Percentiles rank a stretch among this genome's conserved stretches.
Evolutionary conservation across 805 yeast species (phyloP).

Genomic region (Debaryomyces prosopidis): DNA sequence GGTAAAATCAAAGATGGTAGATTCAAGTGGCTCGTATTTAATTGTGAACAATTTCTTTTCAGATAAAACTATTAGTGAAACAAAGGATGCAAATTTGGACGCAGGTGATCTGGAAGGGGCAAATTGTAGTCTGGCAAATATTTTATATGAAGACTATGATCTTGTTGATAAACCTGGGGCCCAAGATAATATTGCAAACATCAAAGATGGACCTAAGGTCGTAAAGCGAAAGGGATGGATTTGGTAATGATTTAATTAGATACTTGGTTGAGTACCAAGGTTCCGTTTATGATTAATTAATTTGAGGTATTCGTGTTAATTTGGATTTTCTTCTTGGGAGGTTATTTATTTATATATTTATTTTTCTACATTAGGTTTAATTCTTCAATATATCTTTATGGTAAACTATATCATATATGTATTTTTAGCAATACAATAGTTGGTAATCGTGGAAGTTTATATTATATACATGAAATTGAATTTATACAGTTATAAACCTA

Average conservation of each 20-base stretch:
- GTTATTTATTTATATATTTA: background rate
- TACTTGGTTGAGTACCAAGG: background rate
- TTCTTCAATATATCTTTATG: background rate
- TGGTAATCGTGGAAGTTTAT: background rate
- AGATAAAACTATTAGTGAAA: background rate
- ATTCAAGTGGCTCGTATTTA: background rate
- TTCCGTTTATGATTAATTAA: background rate
- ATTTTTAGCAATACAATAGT: background rate
- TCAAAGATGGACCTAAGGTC: background rate
- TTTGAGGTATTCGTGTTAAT: constrained; percentile 4
- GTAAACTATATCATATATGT: background rate
- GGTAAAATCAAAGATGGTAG: background rate
- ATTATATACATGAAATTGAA: constrained; percentile 10
- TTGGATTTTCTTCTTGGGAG: background rate
- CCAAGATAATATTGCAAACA: constrained; percentile 5
- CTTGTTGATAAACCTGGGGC: constrained; percentile 36
- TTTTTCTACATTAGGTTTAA: constrained; percentile 1
- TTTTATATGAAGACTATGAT: constrained; percentile 40
- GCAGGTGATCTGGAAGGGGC: constrained; percentile 3
- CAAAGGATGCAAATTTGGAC: background rate
- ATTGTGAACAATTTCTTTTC: background rate
- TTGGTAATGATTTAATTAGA: constrained; percentile 14
- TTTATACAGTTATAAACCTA: constrained; percentile 23
- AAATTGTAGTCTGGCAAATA: constrained; percentile 2
- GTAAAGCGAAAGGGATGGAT: constrained; percentile 19